phyloP scores from a whole-genome alignment of 805 yeast species.

The Grigorovia transvaalensis region DNA sequence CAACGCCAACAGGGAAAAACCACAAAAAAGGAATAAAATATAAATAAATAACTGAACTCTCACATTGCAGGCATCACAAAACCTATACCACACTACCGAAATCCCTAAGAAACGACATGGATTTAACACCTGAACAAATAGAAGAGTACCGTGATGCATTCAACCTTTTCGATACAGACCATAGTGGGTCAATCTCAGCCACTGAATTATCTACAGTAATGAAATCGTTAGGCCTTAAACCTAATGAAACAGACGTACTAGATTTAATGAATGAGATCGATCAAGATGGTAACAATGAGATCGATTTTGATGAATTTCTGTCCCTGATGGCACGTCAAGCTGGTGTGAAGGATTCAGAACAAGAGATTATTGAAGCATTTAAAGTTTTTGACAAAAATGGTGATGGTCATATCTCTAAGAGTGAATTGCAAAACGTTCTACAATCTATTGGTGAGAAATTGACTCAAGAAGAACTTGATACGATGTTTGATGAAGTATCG shows the following conservation, averaged over 20 bases:
- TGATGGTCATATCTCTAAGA: slow-evolving; percentile 89
- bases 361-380: slow-evolving; percentile 93
- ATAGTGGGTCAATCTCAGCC: slow-evolving; percentile 93
- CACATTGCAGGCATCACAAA: not conserved
- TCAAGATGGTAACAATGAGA: slow-evolving; percentile 83
- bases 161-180: slow-evolving; percentile 88
- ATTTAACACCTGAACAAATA: slow-evolving; percentile 83
- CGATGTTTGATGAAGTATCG: slow-evolving; percentile 90
- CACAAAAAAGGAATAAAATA: not conserved
- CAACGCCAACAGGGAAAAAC: no score
- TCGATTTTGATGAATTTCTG: slow-evolving; percentile 71
- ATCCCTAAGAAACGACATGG: not conserved
- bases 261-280: slow-evolving; percentile 97
- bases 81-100: not conserved
- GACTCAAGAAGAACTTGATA: slow-evolving; percentile 91
- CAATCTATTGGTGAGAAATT: slow-evolving; percentile 95
- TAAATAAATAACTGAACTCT: not conserved
- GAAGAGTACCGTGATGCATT: slow-evolving; percentile 95
- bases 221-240: slow-evolving; percentile 97
- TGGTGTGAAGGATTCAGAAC: slow-evolving; percentile 93
- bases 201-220: slow-evolving; percentile 92
- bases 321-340: slow-evolving; percentile 84
- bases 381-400: slow-evolving; percentile 94
- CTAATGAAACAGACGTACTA: slow-evolving; percentile 85
- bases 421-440: slow-evolving; percentile 89